phyloP scores from a whole-genome alignment of 2,329 filamentous ascomycete species.

The Parascedosporium putredinis region DNA sequence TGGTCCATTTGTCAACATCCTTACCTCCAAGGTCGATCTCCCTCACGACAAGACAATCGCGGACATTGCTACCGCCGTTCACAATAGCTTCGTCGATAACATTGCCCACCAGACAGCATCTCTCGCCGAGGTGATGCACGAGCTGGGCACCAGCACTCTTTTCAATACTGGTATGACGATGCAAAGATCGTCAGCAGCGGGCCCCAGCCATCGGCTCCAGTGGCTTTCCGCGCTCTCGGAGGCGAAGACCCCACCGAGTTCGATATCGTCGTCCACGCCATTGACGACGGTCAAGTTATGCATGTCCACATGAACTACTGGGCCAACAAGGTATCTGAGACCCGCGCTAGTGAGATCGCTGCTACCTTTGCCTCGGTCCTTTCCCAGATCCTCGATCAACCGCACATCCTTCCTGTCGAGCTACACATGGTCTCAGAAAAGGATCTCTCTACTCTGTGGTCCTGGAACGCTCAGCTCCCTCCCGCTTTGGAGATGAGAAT shows the following conservation, averaged over 20 bases:
- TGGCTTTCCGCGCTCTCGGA: background rate
- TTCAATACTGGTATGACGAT: slow-evolving; percentile 12
- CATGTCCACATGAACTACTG: slow-evolving; percentile 2
- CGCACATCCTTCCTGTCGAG: background rate
- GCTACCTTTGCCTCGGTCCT: background rate
- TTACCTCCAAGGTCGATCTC: slow-evolving; percentile 36
- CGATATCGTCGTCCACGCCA: background rate
- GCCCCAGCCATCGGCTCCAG: background rate
- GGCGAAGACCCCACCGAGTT: background rate
- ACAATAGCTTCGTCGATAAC: slow-evolving; percentile 22
- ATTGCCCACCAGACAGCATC: slow-evolving; percentile 10
- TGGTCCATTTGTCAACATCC: slow-evolving; percentile 44
- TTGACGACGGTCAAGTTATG: background rate
- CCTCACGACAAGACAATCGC: slow-evolving; percentile 20
- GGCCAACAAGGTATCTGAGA: background rate
- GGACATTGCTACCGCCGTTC: slow-evolving; percentile 30
- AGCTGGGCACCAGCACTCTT: slow-evolving; percentile 6
- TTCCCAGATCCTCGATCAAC: background rate
- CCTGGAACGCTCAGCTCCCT: slow-evolving; percentile 33
- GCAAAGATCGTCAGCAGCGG: background rate
- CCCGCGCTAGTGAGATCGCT: background rate
- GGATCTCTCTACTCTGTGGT: slow-evolving; percentile 33
- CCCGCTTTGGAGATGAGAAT: slow-evolving; percentile 29
- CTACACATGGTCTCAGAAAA: background rate
- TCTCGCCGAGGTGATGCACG: slow-evolving; percentile 11